A percentile compares a stretch with the other conserved stretches of the same genome.
Evolutionary conservation across 495 filamentous ascomycete genomes (phyloP).

Genomic region (Aspergillus steynii): DNA sequence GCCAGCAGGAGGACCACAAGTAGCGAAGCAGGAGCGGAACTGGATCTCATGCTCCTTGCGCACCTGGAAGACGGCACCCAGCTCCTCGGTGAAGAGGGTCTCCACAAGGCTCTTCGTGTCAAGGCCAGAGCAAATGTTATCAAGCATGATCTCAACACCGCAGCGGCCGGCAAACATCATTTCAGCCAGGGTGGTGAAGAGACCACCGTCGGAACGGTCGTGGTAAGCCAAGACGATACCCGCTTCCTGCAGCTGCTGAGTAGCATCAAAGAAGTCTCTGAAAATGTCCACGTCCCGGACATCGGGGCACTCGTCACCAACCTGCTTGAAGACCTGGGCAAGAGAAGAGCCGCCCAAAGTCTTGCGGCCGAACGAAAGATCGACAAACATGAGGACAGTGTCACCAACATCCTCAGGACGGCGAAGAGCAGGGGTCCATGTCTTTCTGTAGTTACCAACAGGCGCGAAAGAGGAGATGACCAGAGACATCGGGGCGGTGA

Average conservation of each 20-base stretch:
- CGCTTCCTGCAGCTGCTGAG: constrained; percentile 80
- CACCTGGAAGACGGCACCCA: constrained; percentile 97
- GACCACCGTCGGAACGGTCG: constrained; percentile 88
- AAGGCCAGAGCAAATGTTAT: constrained; percentile 58
- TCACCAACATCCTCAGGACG: constrained; percentile 85
- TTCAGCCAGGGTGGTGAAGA: constrained; percentile 88
- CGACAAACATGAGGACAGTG: constrained; percentile 85
- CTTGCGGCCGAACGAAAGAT: constrained; percentile 75
- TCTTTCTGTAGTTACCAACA: constrained; percentile 75
- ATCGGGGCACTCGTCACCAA: constrained; percentile 83
- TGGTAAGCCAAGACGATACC: constrained; percentile 93
- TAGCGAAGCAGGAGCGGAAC: constrained; percentile 90
- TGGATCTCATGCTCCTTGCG: constrained; percentile 77
- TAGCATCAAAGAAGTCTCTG: constrained; percentile 89
- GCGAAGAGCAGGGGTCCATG: constrained; percentile 90
- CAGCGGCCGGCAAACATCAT: constrained; percentile 99
- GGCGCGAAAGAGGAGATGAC: constrained; percentile 88
- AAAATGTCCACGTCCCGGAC: constrained; percentile 78
- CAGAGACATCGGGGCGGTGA: constrained; percentile 87
- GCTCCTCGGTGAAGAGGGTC: constrained; percentile 90
- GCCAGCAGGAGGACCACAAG: constrained; percentile 79
- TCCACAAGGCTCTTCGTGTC: constrained; percentile 65
- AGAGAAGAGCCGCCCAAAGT: constrained; percentile 89
- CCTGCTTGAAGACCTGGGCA: constrained; percentile 85
- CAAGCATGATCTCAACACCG: constrained; percentile 82